Evolutionary conservation across 176 grass and related monocot genomes (phyloP), one percentile per base, ranked within the genome.

Genomic region (Oropetium thomaeum): DNA sequence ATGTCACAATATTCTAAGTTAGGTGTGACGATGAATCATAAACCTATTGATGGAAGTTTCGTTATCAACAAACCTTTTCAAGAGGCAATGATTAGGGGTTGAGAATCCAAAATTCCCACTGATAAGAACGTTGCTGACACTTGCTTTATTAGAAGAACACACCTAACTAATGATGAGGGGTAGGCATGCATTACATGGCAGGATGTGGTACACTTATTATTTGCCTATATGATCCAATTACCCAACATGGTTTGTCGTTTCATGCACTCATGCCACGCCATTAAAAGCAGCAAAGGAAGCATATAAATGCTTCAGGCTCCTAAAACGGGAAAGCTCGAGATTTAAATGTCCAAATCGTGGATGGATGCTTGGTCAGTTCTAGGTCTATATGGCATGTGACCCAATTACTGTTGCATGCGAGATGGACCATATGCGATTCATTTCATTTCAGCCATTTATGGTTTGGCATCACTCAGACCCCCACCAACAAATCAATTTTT

Each of bases 371-470:
- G 30, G 31, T 69, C 51, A 20, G 78, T 64, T 70, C 54, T 70
- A 64, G 57, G 44, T 30, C 57, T n/a, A n/a, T n/a, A 62, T 58
- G 72, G 40, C 72, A 77, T 40, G 72, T 87, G 66, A 40, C 30
- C 58, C 66, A 82, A 59, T 77, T 51, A 82, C 49, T 72, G 20
- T 82, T 71, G 40, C 28, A 23, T 71, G 40, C 28, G 29, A 58
- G 71, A 58, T 54, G 78, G 78, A 63, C 72, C 71, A 76, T 55
- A 39, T 30, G 38, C 4, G 59, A 40, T 58, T 82, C 43, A 71
- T 70, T 58, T 82, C 43, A 71, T 70, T 71, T 34, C 48, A 49
- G 19, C 23, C 58, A 72, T 81, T 70, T 76, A 86, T 77, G 37
- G 57, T 47, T 71, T 76, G 78, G 8, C 63, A n/a, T n/a, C n/a